Evolutionary conservation across 177 flowering plant genomes (phyloP).

Genomic region (Telopea speciosissima): DNA sequence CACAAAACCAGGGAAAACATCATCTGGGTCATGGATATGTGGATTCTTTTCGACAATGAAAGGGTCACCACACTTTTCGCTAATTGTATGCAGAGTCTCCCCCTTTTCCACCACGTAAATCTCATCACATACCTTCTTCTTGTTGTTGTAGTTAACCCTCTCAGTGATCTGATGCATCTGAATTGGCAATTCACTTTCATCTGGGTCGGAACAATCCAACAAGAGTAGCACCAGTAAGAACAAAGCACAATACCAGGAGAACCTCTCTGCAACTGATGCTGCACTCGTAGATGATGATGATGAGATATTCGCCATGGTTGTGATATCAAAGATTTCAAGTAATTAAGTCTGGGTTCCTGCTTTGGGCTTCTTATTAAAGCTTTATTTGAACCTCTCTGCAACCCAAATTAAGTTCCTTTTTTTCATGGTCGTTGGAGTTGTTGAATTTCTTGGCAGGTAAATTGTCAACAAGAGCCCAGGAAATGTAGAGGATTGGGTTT

Average conservation of each 20-base stretch:
- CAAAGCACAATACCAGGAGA: slow-evolving; percentile 30
- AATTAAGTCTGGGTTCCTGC: neutral
- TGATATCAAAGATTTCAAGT: neutral
- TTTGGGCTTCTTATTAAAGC: neutral
- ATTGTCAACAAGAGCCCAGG: neutral
- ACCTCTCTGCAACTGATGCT: slow-evolving; percentile 23
- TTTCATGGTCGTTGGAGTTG: slow-evolving; percentile 28
- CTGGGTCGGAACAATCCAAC: slow-evolving; percentile 28
- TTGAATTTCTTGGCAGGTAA: slow-evolving; percentile 12
- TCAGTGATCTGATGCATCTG: neutral
- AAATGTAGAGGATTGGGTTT: neutral
- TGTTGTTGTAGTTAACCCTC: neutral
- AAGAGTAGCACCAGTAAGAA: slow-evolving; percentile 32
- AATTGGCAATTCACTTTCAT: neutral
- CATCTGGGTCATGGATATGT: slow-evolving; percentile 42
- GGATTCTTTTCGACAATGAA: slow-evolving; percentile 39
- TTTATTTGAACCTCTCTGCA: neutral
- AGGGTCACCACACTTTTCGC: slow-evolving; percentile 39
- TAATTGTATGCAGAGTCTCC: slow-evolving; percentile 37
- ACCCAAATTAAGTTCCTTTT: too few species aligned
- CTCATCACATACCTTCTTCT: slow-evolving; percentile 17
- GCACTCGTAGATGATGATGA: slow-evolving; percentile 8
- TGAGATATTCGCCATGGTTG: slow-evolving; percentile 4
- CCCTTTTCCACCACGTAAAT: slow-evolving; percentile 33
- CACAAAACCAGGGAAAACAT: slow-evolving; percentile 38